Percentiles rank a stretch among this genome's conserved stretches.
Conservation (phyloP, 352 stramenopile genomes). For the Pythium rishiriense region DNA sequence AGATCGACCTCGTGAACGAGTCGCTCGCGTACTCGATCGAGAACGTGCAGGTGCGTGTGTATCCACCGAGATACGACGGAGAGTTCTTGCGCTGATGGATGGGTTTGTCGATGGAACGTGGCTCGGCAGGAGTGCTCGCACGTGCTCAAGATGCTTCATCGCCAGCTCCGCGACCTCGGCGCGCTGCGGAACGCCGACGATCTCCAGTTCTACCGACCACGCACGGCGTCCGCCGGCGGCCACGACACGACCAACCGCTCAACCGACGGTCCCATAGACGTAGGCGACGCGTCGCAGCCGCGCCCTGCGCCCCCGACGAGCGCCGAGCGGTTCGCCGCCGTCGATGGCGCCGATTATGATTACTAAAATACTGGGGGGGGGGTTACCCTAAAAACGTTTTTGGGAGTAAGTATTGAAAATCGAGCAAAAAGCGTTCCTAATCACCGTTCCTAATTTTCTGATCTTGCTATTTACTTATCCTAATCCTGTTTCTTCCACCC, state of each 20-base stretch:
- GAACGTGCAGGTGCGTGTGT: slow-evolving; percentile 52
- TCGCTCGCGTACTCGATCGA: slow-evolving; percentile 81
- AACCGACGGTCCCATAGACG: too few species aligned
- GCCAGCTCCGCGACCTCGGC: slow-evolving; percentile 60
- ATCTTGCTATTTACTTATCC: too few species aligned
- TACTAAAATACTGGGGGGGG: too few species aligned
- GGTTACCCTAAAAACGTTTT: neutral
- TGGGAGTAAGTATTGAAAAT: neutral
- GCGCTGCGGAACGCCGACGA: slow-evolving; percentile 38
- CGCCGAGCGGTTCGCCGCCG: slow-evolving; percentile 7
- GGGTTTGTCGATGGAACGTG: neutral
- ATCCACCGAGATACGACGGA: neutral
- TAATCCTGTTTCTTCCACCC: neutral
- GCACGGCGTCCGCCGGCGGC: neutral
- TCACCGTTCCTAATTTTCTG: neutral
- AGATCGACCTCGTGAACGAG: slow-evolving; percentile 81
- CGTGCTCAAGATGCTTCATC: slow-evolving; percentile 69
- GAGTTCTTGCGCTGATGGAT: neutral
- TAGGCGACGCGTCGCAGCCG: neutral
- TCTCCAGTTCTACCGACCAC: slow-evolving; percentile 30
- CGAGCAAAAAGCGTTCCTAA: neutral
- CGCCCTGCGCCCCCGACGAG: neutral
- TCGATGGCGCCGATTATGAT: slow-evolving; percentile 14
- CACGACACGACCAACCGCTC: too few species aligned
- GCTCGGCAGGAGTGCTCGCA: slow-evolving; percentile 51